phyloP scores from a whole-genome alignment of 176 grass and related monocot species.

The Themeda triandra region DNA sequence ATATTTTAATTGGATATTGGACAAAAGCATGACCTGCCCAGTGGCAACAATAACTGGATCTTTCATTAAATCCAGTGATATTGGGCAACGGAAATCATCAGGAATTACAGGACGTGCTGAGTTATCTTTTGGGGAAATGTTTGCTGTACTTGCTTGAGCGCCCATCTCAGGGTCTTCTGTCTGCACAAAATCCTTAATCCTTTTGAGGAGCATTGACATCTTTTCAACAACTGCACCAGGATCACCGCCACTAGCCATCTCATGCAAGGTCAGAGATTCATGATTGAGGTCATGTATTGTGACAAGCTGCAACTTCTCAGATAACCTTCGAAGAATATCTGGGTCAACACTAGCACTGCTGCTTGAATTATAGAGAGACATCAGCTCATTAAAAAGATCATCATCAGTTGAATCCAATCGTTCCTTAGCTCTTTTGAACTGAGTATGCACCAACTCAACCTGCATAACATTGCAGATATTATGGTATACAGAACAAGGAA shows the following conservation, averaged over 20 bases:
- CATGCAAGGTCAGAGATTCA: constrained; percentile 75
- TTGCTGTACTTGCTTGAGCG: constrained; percentile 12
- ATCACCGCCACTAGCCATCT: constrained; percentile 68
- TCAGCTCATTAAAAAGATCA: constrained; percentile 71
- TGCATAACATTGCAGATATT: constrained; percentile 38
- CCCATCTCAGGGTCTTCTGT: constrained; percentile 50
- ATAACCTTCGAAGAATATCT: constrained; percentile 54
- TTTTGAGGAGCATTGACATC: constrained; percentile 73
- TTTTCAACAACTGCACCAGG: constrained; percentile 63
- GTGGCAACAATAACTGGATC: constrained; percentile 91
- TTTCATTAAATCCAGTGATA: constrained; percentile 89
- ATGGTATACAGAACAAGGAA: not conserved
- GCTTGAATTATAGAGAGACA: constrained; percentile 66
- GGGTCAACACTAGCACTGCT: constrained; percentile 35
- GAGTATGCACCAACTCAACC: constrained; percentile 84
- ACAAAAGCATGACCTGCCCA: constrained; percentile 58
- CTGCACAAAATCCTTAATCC: constrained; percentile 89
- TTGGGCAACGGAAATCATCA: constrained; percentile 86
- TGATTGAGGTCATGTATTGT: constrained; percentile 82
- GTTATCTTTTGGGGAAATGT: constrained; percentile 38
- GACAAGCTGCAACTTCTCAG: constrained; percentile 78
- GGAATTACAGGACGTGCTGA: constrained; percentile 53
- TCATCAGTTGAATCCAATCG: constrained; percentile 55
- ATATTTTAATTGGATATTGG: not conserved
- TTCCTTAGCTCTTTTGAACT: constrained; percentile 98